A percentile compares a stretch with the other conserved stretches of the same genome.
phyloP scores from a whole-genome alignment of 768 basidiomycete genomes.

The Filobasidium floriforme region DNA sequence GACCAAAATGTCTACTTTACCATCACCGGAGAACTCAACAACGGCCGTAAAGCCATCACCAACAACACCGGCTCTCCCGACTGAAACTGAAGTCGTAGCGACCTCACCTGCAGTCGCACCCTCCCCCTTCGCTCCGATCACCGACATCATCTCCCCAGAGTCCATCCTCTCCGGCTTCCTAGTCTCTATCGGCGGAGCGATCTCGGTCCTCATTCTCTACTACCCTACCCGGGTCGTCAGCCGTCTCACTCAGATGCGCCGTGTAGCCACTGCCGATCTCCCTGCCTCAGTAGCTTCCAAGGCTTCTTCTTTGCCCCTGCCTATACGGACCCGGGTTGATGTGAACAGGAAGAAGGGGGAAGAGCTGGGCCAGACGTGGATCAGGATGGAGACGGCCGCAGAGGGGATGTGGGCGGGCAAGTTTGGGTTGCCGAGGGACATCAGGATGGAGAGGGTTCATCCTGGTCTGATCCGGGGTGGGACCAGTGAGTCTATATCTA shows the following conservation, averaged over 20 bases:
- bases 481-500: neutral
- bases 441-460: slow-evolving; percentile 3
- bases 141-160: neutral
- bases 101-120: neutral
- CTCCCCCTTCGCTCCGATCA: neutral
- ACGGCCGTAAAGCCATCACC: neutral
- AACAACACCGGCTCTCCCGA: neutral
- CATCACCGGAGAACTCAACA: neutral
- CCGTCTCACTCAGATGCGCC: slow-evolving; percentile 11
- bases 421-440: slow-evolving; percentile 14
- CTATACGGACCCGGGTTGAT: neutral
- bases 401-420: slow-evolving; percentile 18
- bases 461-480: slow-evolving; percentile 13
- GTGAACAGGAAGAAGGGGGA: neutral
- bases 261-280: neutral
- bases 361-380: neutral
- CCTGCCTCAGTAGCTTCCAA: neutral
- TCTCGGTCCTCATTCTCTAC: slow-evolving; percentile 12
- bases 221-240: slow-evolving; percentile 16
- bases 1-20: neutral
- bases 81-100: neutral
- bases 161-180: neutral
- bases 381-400: slow-evolving; percentile 21
- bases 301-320: neutral
- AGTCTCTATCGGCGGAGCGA: neutral